These are phyloP conservation scores for Leucaena leucocephala DNA, from an alignment of 306 rosid genomes.

Conservation along the genomic window DNA sequence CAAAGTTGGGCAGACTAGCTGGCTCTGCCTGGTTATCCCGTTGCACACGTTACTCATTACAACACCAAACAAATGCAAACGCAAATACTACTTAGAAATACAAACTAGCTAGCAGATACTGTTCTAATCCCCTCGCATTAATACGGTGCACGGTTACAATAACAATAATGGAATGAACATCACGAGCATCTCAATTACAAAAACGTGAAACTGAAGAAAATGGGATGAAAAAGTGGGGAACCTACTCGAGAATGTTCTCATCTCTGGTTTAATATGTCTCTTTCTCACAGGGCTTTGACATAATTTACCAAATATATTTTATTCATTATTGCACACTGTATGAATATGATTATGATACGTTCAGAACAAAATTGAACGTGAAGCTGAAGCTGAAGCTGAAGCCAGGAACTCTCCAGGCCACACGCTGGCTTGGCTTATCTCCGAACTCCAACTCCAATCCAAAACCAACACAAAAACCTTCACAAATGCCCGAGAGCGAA, in stretches of 20 bases:
- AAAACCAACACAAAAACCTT: neutral
- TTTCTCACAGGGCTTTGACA: too few species aligned
- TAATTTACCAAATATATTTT: neutral
- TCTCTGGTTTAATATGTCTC: neutral
- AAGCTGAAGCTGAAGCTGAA: slow-evolving; percentile 24
- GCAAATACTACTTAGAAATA: neutral
- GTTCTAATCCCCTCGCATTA: neutral
- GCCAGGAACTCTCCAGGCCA: slow-evolving; percentile 26
- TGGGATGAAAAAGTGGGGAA: neutral
- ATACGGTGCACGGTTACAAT: neutral
- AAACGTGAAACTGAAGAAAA: too few species aligned
- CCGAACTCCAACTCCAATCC: neutral
- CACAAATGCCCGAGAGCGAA: slow-evolving; percentile 58
- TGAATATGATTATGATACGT: neutral
- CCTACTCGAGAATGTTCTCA: slow-evolving; percentile 2
- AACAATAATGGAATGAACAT: neutral
- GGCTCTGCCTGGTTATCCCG: neutral
- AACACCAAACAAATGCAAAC: neutral
- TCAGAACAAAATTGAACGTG: slow-evolving; percentile 20
- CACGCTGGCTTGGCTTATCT: slow-evolving; percentile 44
- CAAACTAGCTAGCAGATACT: neutral
- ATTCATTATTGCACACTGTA: neutral
- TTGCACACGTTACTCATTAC: neutral
- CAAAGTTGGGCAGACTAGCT: too few species aligned
- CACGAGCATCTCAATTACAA: too few species aligned